Evolutionary conservation across 2,329 filamentous ascomycete genomes (phyloP).

Genomic region (Cordyceps militaris): DNA sequence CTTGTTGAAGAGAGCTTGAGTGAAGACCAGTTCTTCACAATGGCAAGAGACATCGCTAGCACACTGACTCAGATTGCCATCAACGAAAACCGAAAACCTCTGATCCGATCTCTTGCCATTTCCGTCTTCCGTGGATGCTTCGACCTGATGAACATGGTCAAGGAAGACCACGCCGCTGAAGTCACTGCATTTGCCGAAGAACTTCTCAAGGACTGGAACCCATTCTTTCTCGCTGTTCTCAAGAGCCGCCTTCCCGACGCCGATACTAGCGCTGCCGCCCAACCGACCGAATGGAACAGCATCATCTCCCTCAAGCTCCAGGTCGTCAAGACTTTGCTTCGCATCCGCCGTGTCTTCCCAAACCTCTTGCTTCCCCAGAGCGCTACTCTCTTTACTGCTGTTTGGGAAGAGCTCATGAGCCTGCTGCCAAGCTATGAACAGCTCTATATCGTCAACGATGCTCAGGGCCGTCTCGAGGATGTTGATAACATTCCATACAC

Average conservation of each 20-base stretch:
- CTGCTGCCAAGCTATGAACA: constrained; percentile 68
- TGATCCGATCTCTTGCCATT: constrained; percentile 76
- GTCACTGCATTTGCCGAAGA: constrained; percentile 88
- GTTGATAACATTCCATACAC: constrained; percentile 89
- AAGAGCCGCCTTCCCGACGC: constrained; percentile 68
- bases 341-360: constrained; percentile 78
- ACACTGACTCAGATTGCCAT: constrained; percentile 77
- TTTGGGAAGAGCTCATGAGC: constrained; percentile 79
- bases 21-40: constrained; percentile 89
- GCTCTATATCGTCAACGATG: constrained; percentile 79
- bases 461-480: constrained; percentile 83
- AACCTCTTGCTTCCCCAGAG: constrained; percentile 76
- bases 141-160: constrained; percentile 92
- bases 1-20: constrained; percentile 89
- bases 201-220: constrained; percentile 74
- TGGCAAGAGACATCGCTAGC: constrained; percentile 78
- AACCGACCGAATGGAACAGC: constrained; percentile 69
- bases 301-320: constrained; percentile 84
- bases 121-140: constrained; percentile 88
- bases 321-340: constrained; percentile 88
- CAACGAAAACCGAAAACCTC: constrained; percentile 65
- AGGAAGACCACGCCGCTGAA: constrained; percentile 81
- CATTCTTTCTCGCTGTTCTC: constrained; percentile 77
- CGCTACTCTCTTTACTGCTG: constrained; percentile 72
- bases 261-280: constrained; percentile 34